A percentile compares a stretch with the other conserved stretches of the same genome.
Evolutionary conservation across 1,139 yeast species (phyloP).

Genomic region (Lodderomyces elongisporus): DNA sequence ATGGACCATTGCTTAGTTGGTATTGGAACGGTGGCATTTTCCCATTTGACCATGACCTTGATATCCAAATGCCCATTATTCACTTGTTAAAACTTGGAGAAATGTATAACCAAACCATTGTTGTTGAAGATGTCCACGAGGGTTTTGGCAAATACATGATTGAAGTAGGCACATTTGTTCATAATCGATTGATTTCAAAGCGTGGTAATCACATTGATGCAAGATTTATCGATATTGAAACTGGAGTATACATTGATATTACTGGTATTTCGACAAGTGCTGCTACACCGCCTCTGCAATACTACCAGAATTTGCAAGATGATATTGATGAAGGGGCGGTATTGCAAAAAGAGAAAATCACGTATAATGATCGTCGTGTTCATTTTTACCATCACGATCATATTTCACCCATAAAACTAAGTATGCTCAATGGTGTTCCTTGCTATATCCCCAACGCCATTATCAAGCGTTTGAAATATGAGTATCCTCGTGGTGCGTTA

Average conservation of each 20-base stretch:
- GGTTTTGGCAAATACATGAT: constrained; percentile 44
- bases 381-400: constrained; percentile 21
- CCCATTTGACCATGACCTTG: constrained; percentile 64
- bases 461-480: constrained; percentile 20
- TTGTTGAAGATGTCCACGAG: constrained; percentile 40
- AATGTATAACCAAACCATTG: constrained; percentile 42
- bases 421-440: constrained; percentile 27
- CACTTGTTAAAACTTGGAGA: constrained; percentile 38
- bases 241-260: constrained; percentile 58
- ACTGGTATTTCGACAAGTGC: constrained; percentile 42
- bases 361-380: constrained; percentile 25
- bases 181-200: constrained; percentile 29
- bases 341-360: constrained; percentile 2
- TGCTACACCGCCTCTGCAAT: constrained; percentile 14
- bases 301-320: constrained; percentile 9
- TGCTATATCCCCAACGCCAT: constrained; percentile 23
- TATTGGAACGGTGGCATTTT: constrained; percentile 54
- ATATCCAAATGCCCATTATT: constrained; percentile 47
- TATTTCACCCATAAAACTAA: constrained; percentile 21
- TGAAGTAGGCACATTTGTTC: constrained; percentile 46
- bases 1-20: constrained; percentile 59
- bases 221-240: constrained; percentile 48
- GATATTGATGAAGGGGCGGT: constrained; percentile 8
- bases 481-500: constrained; percentile 22
- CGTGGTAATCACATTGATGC: constrained; percentile 56